A percentile compares a stretch with the other conserved stretches of the same genome.
These are phyloP conservation scores for Hanseniaspora mollemarum DNA, from an alignment of 805 yeast species.

Conservation along the genomic window DNA sequence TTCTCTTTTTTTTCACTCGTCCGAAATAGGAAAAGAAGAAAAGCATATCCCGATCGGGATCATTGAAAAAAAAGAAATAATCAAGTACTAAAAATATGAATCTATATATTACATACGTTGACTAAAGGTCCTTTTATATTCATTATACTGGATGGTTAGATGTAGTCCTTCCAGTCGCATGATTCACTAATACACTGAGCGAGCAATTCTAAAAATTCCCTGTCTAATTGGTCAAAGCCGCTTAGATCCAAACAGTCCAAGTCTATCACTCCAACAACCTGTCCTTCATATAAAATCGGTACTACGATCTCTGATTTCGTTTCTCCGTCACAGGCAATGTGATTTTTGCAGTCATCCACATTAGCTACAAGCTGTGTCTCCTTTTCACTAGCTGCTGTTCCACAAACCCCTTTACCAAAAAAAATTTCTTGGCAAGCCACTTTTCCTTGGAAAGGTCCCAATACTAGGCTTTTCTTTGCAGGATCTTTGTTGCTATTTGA, in stretches of 20 bases:
- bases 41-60: neutral
- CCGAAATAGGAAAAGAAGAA: neutral
- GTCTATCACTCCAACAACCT: constrained; percentile 67
- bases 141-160: constrained; percentile 32
- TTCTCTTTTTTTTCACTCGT: neutral
- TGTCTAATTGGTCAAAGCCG: constrained; percentile 62
- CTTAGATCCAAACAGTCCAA: constrained; percentile 57
- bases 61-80: neutral
- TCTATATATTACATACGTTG: neutral
- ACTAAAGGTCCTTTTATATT: neutral
- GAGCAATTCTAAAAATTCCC: constrained; percentile 46
- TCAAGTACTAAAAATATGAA: too few species aligned
- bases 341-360: constrained; percentile 75
- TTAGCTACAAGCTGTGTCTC: constrained; percentile 65
- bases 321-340: constrained; percentile 94
- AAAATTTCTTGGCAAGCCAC: constrained; percentile 83
- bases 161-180: constrained; percentile 31
- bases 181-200: constrained; percentile 42
- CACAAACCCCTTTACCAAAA: constrained; percentile 85
- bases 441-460: constrained; percentile 94
- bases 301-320: constrained; percentile 89
- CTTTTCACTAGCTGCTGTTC: constrained; percentile 54
- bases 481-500: constrained; percentile 19
- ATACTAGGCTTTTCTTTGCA: constrained; percentile 39
- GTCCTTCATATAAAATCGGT: constrained; percentile 47